Percentiles rank a stretch among this genome's conserved stretches.
Evolutionary conservation across 2,329 filamentous ascomycete species (phyloP).

Genomic region (Colletotrichum tanaceti): DNA sequence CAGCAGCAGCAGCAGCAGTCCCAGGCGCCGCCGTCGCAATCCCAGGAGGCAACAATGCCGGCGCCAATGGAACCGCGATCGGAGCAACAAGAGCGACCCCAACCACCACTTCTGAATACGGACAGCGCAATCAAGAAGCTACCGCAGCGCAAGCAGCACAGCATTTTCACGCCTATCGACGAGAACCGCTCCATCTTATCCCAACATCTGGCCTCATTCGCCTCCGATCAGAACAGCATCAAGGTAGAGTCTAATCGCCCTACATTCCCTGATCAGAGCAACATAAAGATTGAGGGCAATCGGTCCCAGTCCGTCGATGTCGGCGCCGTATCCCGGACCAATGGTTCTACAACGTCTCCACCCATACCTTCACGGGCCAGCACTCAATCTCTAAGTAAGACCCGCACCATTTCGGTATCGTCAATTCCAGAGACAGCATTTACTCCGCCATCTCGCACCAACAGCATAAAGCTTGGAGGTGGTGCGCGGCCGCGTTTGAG

Average conservation of each 20-base stretch:
- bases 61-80: constrained; percentile 60
- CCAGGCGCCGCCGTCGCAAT: constrained; percentile 54
- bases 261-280: constrained; percentile 39
- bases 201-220: constrained; percentile 80
- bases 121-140: constrained; percentile 68
- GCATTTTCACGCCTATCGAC: constrained; percentile 97
- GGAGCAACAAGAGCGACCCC: constrained; percentile 61
- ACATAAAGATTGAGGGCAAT: constrained; percentile 47
- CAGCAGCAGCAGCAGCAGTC: constrained; percentile 57
- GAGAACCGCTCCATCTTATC: constrained; percentile 89
- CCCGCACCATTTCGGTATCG: constrained; percentile 65
- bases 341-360: constrained; percentile 65
- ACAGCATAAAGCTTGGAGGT: constrained; percentile 74
- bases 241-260: constrained; percentile 51
- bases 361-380: constrained; percentile 63
- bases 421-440: constrained; percentile 73
- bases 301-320: constrained; percentile 75
- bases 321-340: constrained; percentile 62
- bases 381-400: constrained; percentile 61
- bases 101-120: constrained; percentile 62
- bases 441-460: constrained; percentile 80
- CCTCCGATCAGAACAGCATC: constrained; percentile 59
- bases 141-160: constrained; percentile 83
- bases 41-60: constrained; percentile 63
- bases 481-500: constrained; percentile 85